Evolutionary conservation across 2,329 filamentous ascomycete genomes (phyloP).

Genomic region (Scytalidium sp.): DNA sequence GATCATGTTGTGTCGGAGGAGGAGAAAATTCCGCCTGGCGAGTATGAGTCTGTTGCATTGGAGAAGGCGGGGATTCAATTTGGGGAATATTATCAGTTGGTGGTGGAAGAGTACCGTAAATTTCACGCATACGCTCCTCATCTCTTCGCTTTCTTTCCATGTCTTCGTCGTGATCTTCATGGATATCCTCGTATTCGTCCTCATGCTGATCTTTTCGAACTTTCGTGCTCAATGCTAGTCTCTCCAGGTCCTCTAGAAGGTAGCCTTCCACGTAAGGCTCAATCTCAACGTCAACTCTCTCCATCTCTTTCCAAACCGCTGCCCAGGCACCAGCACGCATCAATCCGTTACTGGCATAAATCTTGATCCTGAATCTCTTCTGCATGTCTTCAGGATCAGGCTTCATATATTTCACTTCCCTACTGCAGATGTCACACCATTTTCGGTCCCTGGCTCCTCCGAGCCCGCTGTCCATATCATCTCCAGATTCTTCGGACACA

Average conservation of each 20-base stretch:
- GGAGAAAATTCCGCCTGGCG: background rate
- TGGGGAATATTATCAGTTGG: slow-evolving; percentile 12
- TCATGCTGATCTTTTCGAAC: slow-evolving; percentile 26
- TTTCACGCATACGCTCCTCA: slow-evolving; percentile 51
- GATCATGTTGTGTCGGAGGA: background rate
- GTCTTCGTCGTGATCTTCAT: slow-evolving; percentile 46
- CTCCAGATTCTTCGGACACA: slow-evolving; percentile 20
- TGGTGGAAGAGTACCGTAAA: slow-evolving; percentile 40
- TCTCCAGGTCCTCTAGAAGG: slow-evolving; percentile 58
- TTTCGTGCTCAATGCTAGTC: slow-evolving; percentile 34
- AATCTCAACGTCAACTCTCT: slow-evolving; percentile 93
- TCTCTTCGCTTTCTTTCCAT: slow-evolving; percentile 29
- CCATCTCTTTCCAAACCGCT: slow-evolving; percentile 96
- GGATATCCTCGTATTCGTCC: slow-evolving; percentile 18
- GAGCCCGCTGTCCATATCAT: slow-evolving; percentile 11
- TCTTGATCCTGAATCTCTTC: slow-evolving; percentile 71
- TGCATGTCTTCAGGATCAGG: slow-evolving; percentile 16
- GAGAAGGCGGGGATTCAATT: slow-evolving; percentile 25
- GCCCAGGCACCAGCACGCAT: slow-evolving; percentile 92
- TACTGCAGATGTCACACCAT: slow-evolving; percentile 30
- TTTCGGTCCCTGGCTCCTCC: slow-evolving; percentile 9
- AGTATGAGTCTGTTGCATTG: slow-evolving; percentile 23
- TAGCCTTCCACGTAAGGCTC: slow-evolving; percentile 65
- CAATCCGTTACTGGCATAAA: slow-evolving; percentile 92
- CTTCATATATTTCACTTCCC: slow-evolving; percentile 25